phyloP scores from a whole-genome alignment of 176 grass and related monocot genomes.

The Eleusine coracana region DNA sequence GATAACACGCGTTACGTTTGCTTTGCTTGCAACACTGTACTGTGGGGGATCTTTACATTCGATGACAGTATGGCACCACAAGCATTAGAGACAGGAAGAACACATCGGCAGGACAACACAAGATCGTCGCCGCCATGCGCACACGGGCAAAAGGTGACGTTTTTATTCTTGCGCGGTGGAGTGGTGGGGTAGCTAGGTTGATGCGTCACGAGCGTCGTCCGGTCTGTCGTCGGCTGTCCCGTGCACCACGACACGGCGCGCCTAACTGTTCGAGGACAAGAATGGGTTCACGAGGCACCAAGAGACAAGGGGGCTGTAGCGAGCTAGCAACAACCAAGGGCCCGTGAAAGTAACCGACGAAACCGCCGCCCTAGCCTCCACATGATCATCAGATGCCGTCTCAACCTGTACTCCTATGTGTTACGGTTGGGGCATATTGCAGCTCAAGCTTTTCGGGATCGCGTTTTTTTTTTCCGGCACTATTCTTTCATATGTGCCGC shows the following conservation, averaged over 20 bases:
- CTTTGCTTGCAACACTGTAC: too few relatives aligned
- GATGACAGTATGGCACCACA: too few relatives aligned
- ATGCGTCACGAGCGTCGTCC: conserved; percentile 20
- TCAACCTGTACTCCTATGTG: too few relatives aligned
- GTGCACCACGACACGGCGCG: background rate
- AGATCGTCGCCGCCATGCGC: background rate
- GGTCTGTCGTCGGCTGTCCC: background rate
- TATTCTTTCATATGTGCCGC: background rate
- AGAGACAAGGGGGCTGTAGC: background rate
- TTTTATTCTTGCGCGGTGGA: too few relatives aligned
- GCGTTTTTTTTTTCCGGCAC: background rate
- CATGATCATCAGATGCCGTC: background rate
- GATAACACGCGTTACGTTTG: too few relatives aligned
- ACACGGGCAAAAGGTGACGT: too few relatives aligned
- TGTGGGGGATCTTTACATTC: too few relatives aligned
- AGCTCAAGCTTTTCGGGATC: background rate
- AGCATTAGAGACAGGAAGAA: too few relatives aligned
- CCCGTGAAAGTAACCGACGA: conserved; percentile 40
- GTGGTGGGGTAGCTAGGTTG: background rate
- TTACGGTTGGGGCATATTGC: background rate
- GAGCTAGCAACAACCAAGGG: background rate
- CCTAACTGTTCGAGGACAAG: conserved; percentile 32
- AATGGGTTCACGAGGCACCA: conserved; percentile 2
- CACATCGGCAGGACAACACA: too few relatives aligned
- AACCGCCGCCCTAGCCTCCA: background rate